Base-by-base conservation (phyloP, 2,329 filamentous ascomycete species). In the Botryosphaeria agaves region DNA sequence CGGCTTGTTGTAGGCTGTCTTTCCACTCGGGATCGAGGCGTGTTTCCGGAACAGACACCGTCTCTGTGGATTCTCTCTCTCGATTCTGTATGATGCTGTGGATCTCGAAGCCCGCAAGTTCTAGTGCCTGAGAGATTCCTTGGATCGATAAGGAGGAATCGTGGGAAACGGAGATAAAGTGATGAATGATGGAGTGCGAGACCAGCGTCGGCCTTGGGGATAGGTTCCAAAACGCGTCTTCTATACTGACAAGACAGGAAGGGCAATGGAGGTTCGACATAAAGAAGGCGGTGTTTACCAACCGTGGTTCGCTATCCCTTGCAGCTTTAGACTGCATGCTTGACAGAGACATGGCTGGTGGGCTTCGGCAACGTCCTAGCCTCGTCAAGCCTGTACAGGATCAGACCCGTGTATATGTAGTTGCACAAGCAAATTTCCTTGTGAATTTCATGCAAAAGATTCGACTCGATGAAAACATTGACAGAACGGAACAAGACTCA, bases 241-340 rank as follows among this genome's bases (percentile, higher is more conserved):
- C 62, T 45, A 84, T 81, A 40, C 65, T 62, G 20, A 68, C 65
- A 29, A 81, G 70, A 49, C 78, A 84, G 36, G 76, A 78, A 9
- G 76, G 72, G 55, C 78, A 83, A 53, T 84, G 78, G n/a, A 84
- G 62, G 49, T 84, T 83, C 37, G 65, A 69, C 41, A 84, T 59
- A 36, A 82, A 62, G 44, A 76, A 71, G 19, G 69, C 74, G 2
- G 69, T 75, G 12, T 41, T 48, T n/a, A n/a, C n/a, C n/a, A n/a
- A n/a, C n/a, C n/a, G n/a, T n/a, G n/a, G n/a, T n/a, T n/a, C n/a
- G n/a, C n/a, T n/a, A n/a, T n/a, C n/a, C n/a, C n/a, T n/a, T n/a
- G n/a, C n/a, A n/a, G n/a, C n/a, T n/a, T n/a, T n/a, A n/a, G n/a
- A n/a, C n/a, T n/a, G n/a, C n/a, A n/a, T n/a, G n/a, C n/a, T n/a